phyloP scores from a whole-genome alignment of 225 moss, liverwort and hornwort genomes.

The Climacium dendroides region DNA sequence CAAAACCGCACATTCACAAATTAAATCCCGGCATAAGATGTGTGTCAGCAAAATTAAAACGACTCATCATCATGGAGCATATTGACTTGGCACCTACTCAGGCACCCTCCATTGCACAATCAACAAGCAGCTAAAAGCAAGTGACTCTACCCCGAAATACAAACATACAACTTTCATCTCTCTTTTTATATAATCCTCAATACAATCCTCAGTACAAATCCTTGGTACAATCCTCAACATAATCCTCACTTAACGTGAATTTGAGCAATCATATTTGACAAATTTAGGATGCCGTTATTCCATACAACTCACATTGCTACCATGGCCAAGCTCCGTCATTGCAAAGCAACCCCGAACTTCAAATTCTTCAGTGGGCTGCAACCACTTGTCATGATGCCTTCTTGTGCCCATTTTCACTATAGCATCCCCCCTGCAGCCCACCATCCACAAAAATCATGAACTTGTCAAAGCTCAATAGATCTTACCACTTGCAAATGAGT shows the following conservation, averaged over 20 bases:
- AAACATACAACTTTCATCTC: background rate
- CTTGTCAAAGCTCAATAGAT: background rate
- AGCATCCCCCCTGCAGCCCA: conserved; percentile 33
- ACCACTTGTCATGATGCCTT: conserved; percentile 85
- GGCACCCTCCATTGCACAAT: background rate
- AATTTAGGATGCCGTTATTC: background rate
- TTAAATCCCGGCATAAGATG: background rate
- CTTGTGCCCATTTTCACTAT: conserved; percentile 56
- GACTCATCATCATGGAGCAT: background rate
- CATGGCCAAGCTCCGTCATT: conserved; percentile 94
- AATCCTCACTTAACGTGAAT: background rate
- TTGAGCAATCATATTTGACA: background rate
- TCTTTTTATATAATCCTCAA: background rate
- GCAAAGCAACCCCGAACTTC: conserved; percentile 68
- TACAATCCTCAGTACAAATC: background rate
- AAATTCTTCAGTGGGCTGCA: conserved; percentile 51
- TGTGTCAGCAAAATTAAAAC: background rate
- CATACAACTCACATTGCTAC: conserved; percentile 60
- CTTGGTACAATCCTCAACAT: background rate
- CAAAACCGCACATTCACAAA: background rate
- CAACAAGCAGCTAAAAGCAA: background rate
- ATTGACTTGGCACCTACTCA: background rate
- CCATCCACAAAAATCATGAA: background rate
- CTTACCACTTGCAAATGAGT: background rate
- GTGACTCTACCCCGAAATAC: background rate